Base-by-base conservation (phyloP, 2,329 filamentous ascomycete species). In the Trichoderma koningiopsis region DNA sequence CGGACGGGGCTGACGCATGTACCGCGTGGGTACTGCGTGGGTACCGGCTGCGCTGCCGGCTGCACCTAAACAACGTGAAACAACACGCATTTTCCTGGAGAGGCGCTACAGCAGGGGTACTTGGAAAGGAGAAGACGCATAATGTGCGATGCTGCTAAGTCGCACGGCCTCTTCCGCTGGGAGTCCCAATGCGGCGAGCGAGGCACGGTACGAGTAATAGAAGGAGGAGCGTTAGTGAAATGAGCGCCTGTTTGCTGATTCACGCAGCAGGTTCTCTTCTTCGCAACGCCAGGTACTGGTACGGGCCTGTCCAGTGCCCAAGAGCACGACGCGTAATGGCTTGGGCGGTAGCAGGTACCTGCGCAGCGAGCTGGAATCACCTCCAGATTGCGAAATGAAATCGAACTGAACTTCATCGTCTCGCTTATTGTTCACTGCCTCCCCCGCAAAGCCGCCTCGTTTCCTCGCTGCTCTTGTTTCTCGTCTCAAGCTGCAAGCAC, bases 401-500 rank as follows among this genome's bases (percentile, higher is more conserved):
- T n/a, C 16, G 40, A 43, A 43, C 19, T 49, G 47, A 49, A 49
- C 40, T 27, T 24, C 8, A 11, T 24, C 40, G 19, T 24, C 8
- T 56, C 53, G 33, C 22, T 29, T 31, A 19, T 19, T 56, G 53
- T 13, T n/a, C 47, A 64, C 47, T 49, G 49, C 49, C 61, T 64
- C 61, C 49, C 61, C 61, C 61, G 31, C 47, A 40, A 60, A 31
- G n/a, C 52, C 14, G 61, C 47, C 22, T 24, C 47, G 47, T 49
- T 19, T 24, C 27, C 27, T 27, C 27, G 27, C 4, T 27, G 19
- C 31, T 63, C 33, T 53, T 53, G 61, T 35, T 27, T 52, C 37
- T 66, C 40, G n/a, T 52, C 37, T 66, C 40, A 27, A n/a, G 22
- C 61, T 43, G 40, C 64, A 67, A 59, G 64, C 64, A 67, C 64